Base-by-base conservation (phyloP, 2,329 filamentous ascomycete genomes). In the Penicillium sp. region DNA sequence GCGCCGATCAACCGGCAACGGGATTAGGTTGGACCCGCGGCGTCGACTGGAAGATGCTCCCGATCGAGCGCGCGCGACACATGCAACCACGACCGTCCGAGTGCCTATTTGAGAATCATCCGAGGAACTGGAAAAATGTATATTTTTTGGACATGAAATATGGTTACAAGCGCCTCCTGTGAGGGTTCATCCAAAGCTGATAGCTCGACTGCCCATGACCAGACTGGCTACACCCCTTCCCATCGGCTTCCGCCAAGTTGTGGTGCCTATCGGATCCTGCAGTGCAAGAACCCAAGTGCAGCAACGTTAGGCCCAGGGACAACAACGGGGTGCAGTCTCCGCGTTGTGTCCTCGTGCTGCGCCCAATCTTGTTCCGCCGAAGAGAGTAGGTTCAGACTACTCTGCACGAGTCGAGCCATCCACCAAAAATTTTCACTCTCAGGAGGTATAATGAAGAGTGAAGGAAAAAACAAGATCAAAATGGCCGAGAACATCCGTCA, bases 101-200 rank as follows among this genome's bases (percentile, higher is more conserved):
- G 18, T 18, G 18, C 18, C 18, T 18, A 18, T 18, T 18, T 18
- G 18, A 18, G 18, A 18, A 18, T 18, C 18, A 32, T 11, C 29
- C 4, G 11, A 32, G 7, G 7, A 7, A 11, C 29, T 32, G 29
- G 29, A 32, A 32, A 32, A 32, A 8, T 32, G 29, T 32, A 32
- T 32, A 32, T 32, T 55, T 58, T 61, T 57, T 55, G 18, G 35
- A 45, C 43, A 45, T 63, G 59, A 40, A 53, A 61, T 67, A 67
- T 66, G 64, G 64, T 66, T 68, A 68, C 65, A 68, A 32, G 56
- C 59, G 29, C 52, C 51, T 56, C 53, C 51, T 55, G 47, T 9
- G 45, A 50, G 49, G 51, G 52, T 49, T 47, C 57, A 62, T 60
- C 63, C 46, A 57, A 66, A 59, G 60, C 54, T 59, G 56, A 51